phyloP scores from a whole-genome alignment of 768 basidiomycete species.

The Leccinum subgranulosum region DNA sequence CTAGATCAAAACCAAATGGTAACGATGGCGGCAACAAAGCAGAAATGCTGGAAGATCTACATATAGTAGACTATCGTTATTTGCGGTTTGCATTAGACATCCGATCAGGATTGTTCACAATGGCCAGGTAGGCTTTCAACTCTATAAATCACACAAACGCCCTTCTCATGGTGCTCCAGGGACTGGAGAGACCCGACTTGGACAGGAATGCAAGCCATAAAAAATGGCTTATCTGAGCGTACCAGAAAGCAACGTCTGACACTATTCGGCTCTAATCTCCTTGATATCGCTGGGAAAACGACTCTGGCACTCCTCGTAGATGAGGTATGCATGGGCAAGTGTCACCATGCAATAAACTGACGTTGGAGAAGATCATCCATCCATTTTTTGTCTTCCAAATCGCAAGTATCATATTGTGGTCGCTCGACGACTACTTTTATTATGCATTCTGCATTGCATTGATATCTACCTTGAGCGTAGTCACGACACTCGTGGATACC shows the following conservation, averaged over 20 bases:
- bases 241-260: conserved; percentile 61
- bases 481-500: conserved; percentile 87
- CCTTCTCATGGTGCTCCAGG: conserved; percentile 38
- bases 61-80: conserved; percentile 88
- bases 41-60: conserved; percentile 48
- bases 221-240: conserved; percentile 55
- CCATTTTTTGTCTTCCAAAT: conserved; percentile 99
- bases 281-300: conserved; percentile 89
- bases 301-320: conserved; percentile 76
- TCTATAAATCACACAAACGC: background rate
- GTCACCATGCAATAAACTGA: conserved; percentile 1
- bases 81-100: conserved; percentile 87
- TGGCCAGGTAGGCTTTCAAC: conserved; percentile 59
- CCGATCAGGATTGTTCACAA: conserved; percentile 73
- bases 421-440: conserved; percentile 92
- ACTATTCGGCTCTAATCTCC: conserved; percentile 81
- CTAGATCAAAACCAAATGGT: conserved; percentile 32
- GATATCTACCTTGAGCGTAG: conserved; percentile 82
- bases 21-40: conserved; percentile 29
- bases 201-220: conserved; percentile 58
- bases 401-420: conserved; percentile 92
- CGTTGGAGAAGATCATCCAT: conserved; percentile 68
- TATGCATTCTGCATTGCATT: conserved; percentile 96
- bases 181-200: conserved; percentile 88
- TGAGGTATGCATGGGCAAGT: conserved; percentile 57